A percentile compares a stretch with the other conserved stretches of the same genome.
phyloP scores from a whole-genome alignment of 768 basidiomycete species.

The Botryobasidium botryosum region DNA sequence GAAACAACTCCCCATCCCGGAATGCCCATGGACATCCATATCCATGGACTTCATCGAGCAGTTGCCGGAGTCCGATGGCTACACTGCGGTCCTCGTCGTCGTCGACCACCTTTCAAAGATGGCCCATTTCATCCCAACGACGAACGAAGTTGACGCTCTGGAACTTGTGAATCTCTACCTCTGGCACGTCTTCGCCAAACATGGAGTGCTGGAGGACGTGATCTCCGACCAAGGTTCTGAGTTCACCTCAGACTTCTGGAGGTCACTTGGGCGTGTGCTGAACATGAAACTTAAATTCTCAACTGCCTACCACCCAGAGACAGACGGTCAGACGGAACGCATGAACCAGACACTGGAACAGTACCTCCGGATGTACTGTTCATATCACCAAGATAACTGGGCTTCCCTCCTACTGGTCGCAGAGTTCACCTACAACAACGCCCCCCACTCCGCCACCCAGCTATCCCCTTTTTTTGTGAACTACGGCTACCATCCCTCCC shows the following conservation, averaged over 20 bases:
- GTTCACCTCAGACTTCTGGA: conserved; percentile 16
- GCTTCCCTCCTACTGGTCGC: conserved; percentile 13
- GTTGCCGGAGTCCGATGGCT: conserved; percentile 12
- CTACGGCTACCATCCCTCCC: conserved; percentile 4
- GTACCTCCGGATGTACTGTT: conserved; percentile 19
- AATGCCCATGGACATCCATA: conserved; percentile 4
- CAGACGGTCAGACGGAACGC: conserved; percentile 25
- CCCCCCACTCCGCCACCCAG: conserved; percentile 17
- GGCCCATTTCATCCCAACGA: conserved; percentile 10
- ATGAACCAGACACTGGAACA: conserved; percentile 22
- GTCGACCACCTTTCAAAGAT: conserved; percentile 12
- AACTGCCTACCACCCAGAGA: conserved; percentile 24
- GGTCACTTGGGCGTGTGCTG: conserved; percentile 13
- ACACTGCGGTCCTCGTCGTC: conserved; percentile 9
- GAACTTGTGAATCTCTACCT: conserved; percentile 9
- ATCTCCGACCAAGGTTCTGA: conserved; percentile 5
- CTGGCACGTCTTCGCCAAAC: conserved; percentile 7
- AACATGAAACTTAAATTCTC: conserved; percentile 16
- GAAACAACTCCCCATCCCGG: conserved; percentile 4
- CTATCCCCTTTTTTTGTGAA: conserved; percentile 19
- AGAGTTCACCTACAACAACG: conserved; percentile 20
- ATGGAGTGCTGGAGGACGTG: conserved; percentile 7
- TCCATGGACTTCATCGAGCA: conserved; percentile 13
- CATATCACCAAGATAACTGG: conserved; percentile 17
- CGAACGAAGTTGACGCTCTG: neutral